Evolutionary conservation across 2,329 filamentous ascomycete species (phyloP).

Genomic region (Fusarium brachygibbosum): DNA sequence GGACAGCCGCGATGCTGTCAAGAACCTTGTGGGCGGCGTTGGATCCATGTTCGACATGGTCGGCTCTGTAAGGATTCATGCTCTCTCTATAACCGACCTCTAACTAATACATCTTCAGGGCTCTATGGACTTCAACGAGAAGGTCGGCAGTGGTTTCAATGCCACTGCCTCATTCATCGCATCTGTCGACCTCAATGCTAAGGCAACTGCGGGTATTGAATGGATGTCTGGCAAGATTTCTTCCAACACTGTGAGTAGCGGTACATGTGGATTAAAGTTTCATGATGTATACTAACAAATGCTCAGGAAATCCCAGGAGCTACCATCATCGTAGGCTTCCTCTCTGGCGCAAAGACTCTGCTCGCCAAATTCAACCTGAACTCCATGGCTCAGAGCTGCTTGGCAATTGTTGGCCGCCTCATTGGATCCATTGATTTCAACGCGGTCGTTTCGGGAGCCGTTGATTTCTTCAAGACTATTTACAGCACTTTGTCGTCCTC

Average conservation of each 20-base stretch:
- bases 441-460: not conserved
- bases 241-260: not conserved
- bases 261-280: rapidly evolving
- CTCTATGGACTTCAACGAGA: not conserved
- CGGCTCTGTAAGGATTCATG: not conserved
- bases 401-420: not conserved
- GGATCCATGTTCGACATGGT: not conserved
- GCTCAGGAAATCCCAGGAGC: not conserved
- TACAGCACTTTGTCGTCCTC: not conserved
- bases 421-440: not conserved
- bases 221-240: not conserved
- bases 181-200: conserved; percentile 2
- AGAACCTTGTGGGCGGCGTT: not conserved
- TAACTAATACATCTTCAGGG: not conserved
- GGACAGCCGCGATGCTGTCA: not conserved
- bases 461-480: not conserved
- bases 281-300: not conserved
- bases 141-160: not conserved
- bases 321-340: not conserved
- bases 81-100: not conserved
- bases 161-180: not conserved
- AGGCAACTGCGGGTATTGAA: not conserved
- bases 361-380: not conserved
- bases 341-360: not conserved
- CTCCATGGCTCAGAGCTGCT: not conserved